Base-by-base conservation (phyloP, 192 early-diverging fungal genomes). In the Coemansia sp. region DNA sequence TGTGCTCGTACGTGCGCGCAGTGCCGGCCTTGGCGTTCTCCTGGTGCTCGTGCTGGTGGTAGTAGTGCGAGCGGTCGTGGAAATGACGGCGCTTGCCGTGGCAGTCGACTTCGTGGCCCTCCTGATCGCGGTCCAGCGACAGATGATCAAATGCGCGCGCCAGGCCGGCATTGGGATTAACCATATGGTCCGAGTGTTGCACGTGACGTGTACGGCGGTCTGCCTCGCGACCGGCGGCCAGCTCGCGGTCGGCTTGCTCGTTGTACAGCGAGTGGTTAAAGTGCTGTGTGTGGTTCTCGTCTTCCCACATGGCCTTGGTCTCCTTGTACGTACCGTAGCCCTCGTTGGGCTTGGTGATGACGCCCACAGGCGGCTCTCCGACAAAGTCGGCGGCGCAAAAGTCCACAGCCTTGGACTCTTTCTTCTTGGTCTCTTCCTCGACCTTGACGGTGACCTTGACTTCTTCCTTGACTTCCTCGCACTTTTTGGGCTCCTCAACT, bases 31-130 rank as follows among this genome's bases (percentile, higher is more conserved):
- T 78, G 48, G 69, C 75, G 70, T 83, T 76, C 70, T 83, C 81
- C 75, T 83, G 72, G 64, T 79, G 81, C 76, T 83, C 81, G 65
- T 74, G 72, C 76, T 83, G 81, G 76, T 83, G 81, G 76, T 83
- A 83, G 72, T 75, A 83, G 66, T 77, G 76, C 62, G 75, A 75
- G 58, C 76, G 76, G 70, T 83, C 81, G 60, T 73, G 68, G 69
- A 78, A 83, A 53, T 83, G 75, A 11, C 72, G 51, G 52, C 73
- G 62, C 72, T 77, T 75, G 65, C 81, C 81, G 53, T 68, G 61
- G 72, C 68, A 71, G 54, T 72, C 81, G 11, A 83, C 58, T 62
- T 83, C 72, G 69, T 83, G 81, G 49, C 81, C 81, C 59, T 75
- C 66, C 69, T 79, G 72, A 58, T 83, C 67, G 60, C 75, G 75